Conservation (phyloP, 2,329 filamentous ascomycete species). For the Scedosporium boydii region DNA sequence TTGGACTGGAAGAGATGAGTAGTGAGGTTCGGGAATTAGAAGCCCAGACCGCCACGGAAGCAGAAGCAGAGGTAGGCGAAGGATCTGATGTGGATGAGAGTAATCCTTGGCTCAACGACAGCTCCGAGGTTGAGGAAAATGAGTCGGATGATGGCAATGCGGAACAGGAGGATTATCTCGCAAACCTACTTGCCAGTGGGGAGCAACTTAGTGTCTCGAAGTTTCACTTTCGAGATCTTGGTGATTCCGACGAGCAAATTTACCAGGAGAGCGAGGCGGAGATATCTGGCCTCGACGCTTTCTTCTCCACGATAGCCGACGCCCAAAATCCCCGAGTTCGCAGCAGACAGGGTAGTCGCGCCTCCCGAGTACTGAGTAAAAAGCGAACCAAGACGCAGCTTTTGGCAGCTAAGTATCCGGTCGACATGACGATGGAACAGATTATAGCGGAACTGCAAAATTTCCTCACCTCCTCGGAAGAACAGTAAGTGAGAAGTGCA, state of each 20-base stretch:
- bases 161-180: conserved; percentile 50
- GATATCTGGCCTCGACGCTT: background rate
- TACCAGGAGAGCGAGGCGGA: background rate
- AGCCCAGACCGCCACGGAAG: background rate
- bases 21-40: background rate
- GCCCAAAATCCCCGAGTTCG: background rate
- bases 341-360: background rate
- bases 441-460: conserved; percentile 61
- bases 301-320: background rate
- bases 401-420: conserved; percentile 60
- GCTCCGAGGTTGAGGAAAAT: background rate
- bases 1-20: conserved; percentile 12
- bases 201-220: conserved; percentile 49
- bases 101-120: background rate
- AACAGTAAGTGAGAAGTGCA: conserved; percentile 43
- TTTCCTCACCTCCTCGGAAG: conserved; percentile 57
- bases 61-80: background rate
- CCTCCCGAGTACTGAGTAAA: background rate
- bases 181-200: conserved; percentile 47
- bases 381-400: conserved; percentile 29
- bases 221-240: conserved; percentile 32
- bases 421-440: conserved; percentile 61
- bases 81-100: background rate
- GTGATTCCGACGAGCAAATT: conserved; percentile 16
- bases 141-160: conserved; percentile 1